Conservation (phyloP, 108 stramenopile species). For the Pseudonitzschia pungens region DNA sequence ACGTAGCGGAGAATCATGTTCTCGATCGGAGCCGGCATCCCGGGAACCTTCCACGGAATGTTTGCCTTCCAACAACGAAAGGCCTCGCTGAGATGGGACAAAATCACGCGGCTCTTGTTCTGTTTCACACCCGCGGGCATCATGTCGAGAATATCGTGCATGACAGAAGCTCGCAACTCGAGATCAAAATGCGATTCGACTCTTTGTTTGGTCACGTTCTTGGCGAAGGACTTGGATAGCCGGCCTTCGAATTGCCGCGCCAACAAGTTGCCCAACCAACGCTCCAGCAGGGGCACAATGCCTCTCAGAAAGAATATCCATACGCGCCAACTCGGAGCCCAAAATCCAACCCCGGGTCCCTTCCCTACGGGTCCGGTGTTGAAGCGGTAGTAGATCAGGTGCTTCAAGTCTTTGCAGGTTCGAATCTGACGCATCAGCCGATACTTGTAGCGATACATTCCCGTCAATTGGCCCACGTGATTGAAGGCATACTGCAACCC, state of each 20-base stretch:
- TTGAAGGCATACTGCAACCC: constrained; percentile 99
- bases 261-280: constrained; percentile 98
- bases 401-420: constrained; percentile 99
- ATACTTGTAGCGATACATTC: constrained; percentile 99
- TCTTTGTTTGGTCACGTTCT: constrained; percentile 99
- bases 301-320: constrained; percentile 99
- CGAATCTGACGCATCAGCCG: constrained; percentile 98
- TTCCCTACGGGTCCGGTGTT: constrained; percentile 99
- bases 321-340: constrained; percentile 99
- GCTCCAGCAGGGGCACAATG: constrained; percentile 94
- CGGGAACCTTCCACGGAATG: constrained; percentile 99
- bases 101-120: constrained; percentile 96
- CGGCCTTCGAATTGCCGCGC: constrained; percentile 98
- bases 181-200: constrained; percentile 99
- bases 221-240: constrained; percentile 95
- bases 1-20: constrained; percentile 99
- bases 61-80: constrained; percentile 99
- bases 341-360: constrained; percentile 98
- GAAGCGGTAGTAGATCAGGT: constrained; percentile 99
- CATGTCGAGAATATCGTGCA: constrained; percentile 99
- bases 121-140: constrained; percentile 99
- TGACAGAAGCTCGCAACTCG: constrained; percentile 97
- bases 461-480: constrained; percentile 99
- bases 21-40: constrained; percentile 99
- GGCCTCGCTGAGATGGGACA: constrained; percentile 96